Base-by-base conservation (phyloP, 805 yeast species). In the Debaryomyces prosopidis region DNA sequence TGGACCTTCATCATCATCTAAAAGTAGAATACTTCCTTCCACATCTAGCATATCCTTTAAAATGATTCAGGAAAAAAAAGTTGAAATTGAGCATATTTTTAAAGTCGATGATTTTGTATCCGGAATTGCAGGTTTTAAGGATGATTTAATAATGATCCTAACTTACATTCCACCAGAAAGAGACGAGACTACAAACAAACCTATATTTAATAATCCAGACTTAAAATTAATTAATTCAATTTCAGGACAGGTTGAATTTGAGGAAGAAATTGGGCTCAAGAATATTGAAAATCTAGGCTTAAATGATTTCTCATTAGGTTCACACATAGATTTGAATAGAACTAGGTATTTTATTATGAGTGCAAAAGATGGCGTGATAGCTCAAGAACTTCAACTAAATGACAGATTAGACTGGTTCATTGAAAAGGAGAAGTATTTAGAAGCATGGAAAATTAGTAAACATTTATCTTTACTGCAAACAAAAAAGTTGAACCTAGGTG, bases 361-460 rank as follows among this genome's bases (percentile, higher is more conserved):
- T 58, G 89, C 97, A 0, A 79, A 80, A 39, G 98, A 90, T 65
- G 92, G 85, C 1, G 85, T 92, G 1, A 69, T 82, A 12, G 89
- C 90, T 0, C 79, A 84, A 53, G 89, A 85, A 49, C 73, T 87
- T n/a, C 82, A 81, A 43, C 64, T 85, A 18, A 63, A 69, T 23
- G 98, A 91, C 59, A 80, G 85, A 47, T 76, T 84, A 37, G 69
- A 80, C 3, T 92, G 97, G 97, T 85, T 74, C 47, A 47, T 81
- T 3, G 80, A 80, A 1, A 77, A 70, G 32, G 74, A 75, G 1
- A 63, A 70, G 43, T 87, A 65, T 55, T 65, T 72, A 14, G 82
- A 82, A 36, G 97, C 97, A 0, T 92, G 96, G 96, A 74, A 76
- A 34, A 81, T 89, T 58, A 79, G 94, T 46, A 79, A 74, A 40